Percentiles rank a stretch among this genome's conserved stretches.
Evolutionary conservation across 257 asterid genomes (phyloP).

Genomic region (Coffea eugenioides): DNA sequence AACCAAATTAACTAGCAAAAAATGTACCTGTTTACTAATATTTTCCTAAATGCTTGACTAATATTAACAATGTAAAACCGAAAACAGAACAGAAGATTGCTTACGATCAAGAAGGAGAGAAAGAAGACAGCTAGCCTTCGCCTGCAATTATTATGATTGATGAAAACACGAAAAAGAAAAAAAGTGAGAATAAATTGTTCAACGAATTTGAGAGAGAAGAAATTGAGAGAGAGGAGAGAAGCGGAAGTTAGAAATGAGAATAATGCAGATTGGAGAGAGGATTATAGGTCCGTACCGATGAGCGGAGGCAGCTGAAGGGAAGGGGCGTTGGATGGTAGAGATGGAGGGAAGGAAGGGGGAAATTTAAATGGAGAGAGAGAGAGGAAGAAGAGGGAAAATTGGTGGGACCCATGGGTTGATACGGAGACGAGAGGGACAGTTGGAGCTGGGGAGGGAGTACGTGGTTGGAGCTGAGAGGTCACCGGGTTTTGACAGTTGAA

Average conservation of each 20-base stretch:
- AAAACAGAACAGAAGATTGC: background rate
- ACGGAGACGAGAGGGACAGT: background rate
- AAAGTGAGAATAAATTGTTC: background rate
- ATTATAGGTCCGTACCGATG: background rate
- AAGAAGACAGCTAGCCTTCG: constrained; percentile 4
- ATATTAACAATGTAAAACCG: background rate
- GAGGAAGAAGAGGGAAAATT: background rate
- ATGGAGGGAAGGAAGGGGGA: constrained; percentile 12
- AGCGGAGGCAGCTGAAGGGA: background rate
- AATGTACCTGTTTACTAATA: background rate
- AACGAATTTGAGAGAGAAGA: too few species aligned
- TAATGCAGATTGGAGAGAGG: background rate
- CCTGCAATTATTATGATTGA: background rate
- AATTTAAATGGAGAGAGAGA: constrained; percentile 22
- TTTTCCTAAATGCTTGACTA: too few species aligned
- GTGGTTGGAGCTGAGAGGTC: too few species aligned
- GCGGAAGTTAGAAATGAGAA: background rate
- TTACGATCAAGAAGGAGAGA: background rate
- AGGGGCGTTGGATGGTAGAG: background rate
- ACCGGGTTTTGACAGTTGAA: too few species aligned
- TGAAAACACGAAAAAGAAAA: background rate
- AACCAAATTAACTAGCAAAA: background rate
- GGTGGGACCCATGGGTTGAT: constrained; percentile 7
- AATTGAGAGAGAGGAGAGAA: background rate
- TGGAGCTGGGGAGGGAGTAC: background rate